Evolutionary conservation across 148 eudicot genomes (phyloP).

Genomic region (Rhododendron kiyosumense): DNA sequence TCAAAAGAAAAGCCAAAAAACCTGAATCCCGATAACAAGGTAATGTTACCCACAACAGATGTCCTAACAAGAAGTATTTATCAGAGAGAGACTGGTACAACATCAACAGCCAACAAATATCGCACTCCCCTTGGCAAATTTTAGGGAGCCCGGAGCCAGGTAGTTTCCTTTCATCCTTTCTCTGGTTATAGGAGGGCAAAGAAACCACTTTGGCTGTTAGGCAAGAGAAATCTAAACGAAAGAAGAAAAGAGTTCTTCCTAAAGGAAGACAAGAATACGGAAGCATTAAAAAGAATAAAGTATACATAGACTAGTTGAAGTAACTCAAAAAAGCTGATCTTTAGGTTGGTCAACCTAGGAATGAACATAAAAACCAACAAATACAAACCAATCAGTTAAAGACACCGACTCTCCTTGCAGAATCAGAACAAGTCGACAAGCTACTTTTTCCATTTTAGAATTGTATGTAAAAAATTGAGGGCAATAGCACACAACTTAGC

Average conservation of each 20-base stretch:
- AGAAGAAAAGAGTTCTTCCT: neutral
- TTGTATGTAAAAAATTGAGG: neutral
- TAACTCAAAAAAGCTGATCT: neutral
- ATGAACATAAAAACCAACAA: neutral
- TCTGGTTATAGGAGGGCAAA: neutral
- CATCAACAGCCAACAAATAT: neutral
- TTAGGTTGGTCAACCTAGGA: neutral
- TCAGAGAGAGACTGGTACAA: neutral
- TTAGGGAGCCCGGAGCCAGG: neutral
- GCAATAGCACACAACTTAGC: neutral
- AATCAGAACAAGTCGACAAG: neutral
- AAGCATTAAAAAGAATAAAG: neutral
- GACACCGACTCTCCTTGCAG: neutral
- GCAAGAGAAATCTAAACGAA: neutral
- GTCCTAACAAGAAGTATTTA: neutral
- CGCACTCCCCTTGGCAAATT: neutral
- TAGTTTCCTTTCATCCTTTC: neutral
- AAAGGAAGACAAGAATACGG: neutral
- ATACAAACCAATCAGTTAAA: neutral
- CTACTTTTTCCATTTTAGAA: neutral
- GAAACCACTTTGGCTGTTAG: neutral
- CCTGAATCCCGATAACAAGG: neutral
- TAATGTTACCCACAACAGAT: neutral
- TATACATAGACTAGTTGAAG: neutral
- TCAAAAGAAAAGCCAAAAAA: neutral